Percentiles rank a stretch among this genome's conserved stretches.
Conservation (phyloP, 345 rosid species). For the Aethionema arabicum region DNA sequence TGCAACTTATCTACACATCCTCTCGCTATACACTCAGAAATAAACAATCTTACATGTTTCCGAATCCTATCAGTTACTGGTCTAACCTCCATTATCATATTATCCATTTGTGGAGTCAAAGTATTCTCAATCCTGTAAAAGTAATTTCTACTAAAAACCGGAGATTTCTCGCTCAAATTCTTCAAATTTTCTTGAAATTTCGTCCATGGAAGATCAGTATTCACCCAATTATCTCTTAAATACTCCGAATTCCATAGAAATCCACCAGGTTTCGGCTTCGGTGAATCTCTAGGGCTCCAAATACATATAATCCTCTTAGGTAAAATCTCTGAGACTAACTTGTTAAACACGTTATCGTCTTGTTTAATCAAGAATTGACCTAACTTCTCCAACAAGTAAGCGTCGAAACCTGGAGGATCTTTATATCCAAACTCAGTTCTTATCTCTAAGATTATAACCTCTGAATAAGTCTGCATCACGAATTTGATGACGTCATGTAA, state of each 20-base stretch:
- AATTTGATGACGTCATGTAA: slow-evolving; percentile 60
- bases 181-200: slow-evolving; percentile 70
- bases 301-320: slow-evolving; percentile 73
- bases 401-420: slow-evolving; percentile 69
- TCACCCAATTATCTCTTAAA: slow-evolving; percentile 72
- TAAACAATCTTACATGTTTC: slow-evolving; percentile 68
- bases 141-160: slow-evolving; percentile 48
- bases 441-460: slow-evolving; percentile 68
- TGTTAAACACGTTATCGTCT: slow-evolving; percentile 54
- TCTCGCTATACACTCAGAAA: slow-evolving; percentile 49
- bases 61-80: slow-evolving; percentile 66
- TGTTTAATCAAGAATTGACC: slow-evolving; percentile 63
- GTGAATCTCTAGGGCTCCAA: slow-evolving; percentile 75
- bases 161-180: slow-evolving; percentile 52
- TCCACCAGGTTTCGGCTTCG: slow-evolving; percentile 54
- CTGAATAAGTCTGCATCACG: slow-evolving; percentile 62
- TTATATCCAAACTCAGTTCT: slow-evolving; percentile 71
- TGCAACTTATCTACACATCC: slow-evolving; percentile 62
- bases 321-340: slow-evolving; percentile 52
- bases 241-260: slow-evolving; percentile 61
- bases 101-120: slow-evolving; percentile 62
- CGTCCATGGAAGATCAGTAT: slow-evolving; percentile 74
- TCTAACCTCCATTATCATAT: slow-evolving; percentile 58
- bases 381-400: slow-evolving; percentile 57
- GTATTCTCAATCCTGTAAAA: slow-evolving; percentile 84